phyloP scores from a whole-genome alignment of 1,284 basidiomycete genomes.

The Somion occarium region DNA sequence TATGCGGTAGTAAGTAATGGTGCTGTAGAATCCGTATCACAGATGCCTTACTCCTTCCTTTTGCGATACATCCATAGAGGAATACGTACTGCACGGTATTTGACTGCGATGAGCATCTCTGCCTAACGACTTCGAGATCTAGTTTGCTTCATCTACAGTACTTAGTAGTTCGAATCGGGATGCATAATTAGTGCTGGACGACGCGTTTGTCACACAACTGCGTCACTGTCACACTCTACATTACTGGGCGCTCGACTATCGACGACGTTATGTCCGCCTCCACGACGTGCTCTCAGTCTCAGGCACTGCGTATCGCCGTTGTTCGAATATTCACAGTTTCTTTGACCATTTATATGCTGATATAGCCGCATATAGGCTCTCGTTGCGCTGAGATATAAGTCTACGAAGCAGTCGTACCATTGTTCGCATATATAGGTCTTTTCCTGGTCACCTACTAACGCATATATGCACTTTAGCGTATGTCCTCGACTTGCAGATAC shows the following conservation, averaged over 20 bases:
- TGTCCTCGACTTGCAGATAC: constrained; percentile 36
- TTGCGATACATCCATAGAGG: too few relatives aligned
- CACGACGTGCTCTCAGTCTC: constrained; percentile 1
- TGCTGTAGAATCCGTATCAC: too few relatives aligned
- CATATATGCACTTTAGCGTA: constrained; percentile 16
- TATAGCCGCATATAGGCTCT: constrained; percentile 17
- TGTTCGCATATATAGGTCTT: constrained; percentile 31
- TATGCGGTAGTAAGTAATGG: too few relatives aligned
- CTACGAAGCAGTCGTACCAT: constrained; percentile 32
- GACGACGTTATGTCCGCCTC: neutral
- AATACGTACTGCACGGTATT: too few relatives aligned
- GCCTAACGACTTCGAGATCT: too few relatives aligned
- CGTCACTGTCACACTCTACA: neutral
- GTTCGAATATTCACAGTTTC: constrained; percentile 11
- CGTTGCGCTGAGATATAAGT: constrained; percentile 23
- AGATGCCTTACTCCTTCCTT: too few relatives aligned
- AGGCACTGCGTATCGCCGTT: constrained; percentile 20
- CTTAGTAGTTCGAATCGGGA: neutral
- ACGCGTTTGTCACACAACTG: neutral
- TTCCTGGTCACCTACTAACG: neutral
- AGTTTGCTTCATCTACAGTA: too few relatives aligned
- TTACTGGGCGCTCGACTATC: neutral
- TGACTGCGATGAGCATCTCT: too few relatives aligned
- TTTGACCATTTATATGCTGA: neutral
- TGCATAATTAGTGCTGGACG: neutral